Evolutionary conservation across 345 rosid genomes (phyloP), one percentile per base, ranked within the genome.

Genomic region (Mangifera indica): DNA sequence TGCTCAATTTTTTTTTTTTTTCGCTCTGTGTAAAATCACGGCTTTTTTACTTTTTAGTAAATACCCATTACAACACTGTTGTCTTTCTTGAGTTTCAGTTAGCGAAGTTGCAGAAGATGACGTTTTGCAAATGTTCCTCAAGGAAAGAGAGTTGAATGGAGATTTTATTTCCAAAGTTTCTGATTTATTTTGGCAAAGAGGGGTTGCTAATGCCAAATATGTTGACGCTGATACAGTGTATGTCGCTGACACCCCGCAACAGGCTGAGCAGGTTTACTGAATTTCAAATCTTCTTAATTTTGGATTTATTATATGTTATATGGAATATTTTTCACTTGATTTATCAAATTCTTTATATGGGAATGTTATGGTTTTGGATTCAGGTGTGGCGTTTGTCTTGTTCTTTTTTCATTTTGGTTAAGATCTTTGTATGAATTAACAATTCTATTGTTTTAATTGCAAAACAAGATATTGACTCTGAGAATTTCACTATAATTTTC

Each of bases 151-250:
- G 78, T 52, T 85, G 29, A 92, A 84, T 74, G 98, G 98, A 62
- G 98, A 94, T 79, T 84, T 92, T 69, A 75, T 94, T 73, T 90
- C 97, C 51, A 92, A 76, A 84, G 87, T 83, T 74, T 87, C 89
- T 64, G 98, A 94, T 71, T 72, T 76, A 67, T 77, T 94, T 55
- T 94, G 93, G 97, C 81, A 77, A 68, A 79, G 77, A 67, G 87
- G 78, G 10, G 54, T 79, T 63, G 49, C 69, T 17, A 81, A 87
- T 63, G 49, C 69, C n/a, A 81, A 87, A 37, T 80, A 81, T 46
- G 80, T 79, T 49, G 90, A 86, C 64, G 42, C 60, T 72, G 83
- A 66, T 72, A 80, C 72, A 57, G 69, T 26, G 42, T 72, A 64
- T 70, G 22, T 60, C 17, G 74, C 46, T 29, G 80, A 74, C 17